Conservation (phyloP, 257 asterid species). For the Capsicum chinense region DNA sequence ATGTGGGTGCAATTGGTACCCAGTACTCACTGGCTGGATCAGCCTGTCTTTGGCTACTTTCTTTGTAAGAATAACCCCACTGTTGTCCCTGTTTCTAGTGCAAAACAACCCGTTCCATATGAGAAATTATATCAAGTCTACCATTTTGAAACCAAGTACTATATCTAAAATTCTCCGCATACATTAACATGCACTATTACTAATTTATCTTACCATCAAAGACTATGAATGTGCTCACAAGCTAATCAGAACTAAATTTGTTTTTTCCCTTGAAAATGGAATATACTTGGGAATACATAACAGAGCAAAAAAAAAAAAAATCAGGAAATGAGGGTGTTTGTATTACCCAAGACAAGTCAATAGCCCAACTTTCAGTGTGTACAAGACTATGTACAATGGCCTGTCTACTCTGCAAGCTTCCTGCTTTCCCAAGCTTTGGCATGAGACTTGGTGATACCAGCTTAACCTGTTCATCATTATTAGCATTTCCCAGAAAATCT, state of each 20-base stretch:
- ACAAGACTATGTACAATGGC: slow-evolving; percentile 95
- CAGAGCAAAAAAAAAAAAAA: not conserved
- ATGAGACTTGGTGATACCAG: slow-evolving; percentile 89
- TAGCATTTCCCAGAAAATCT: not conserved
- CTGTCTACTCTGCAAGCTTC: slow-evolving; percentile 95
- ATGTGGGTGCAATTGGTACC: not conserved
- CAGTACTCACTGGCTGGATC: not conserved
- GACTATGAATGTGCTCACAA: not conserved
- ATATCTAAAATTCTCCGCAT: not conserved
- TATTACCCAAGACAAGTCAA: slow-evolving; percentile 95
- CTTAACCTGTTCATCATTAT: slow-evolving; percentile 63
- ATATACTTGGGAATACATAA: not conserved
- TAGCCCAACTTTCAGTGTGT: slow-evolving; percentile 98
- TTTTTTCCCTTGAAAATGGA: not conserved
- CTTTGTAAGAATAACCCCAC: not conserved
- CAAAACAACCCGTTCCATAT: not conserved
- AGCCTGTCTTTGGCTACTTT: not conserved
- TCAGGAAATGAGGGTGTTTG: not conserved
- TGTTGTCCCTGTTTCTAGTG: not conserved
- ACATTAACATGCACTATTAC: not conserved
- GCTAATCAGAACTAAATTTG: not conserved
- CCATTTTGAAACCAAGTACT: not conserved
- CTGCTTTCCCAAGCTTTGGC: slow-evolving; percentile 97
- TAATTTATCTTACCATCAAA: not conserved
- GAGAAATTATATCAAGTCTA: not conserved